Conservation (phyloP, 2,329 filamentous ascomycete species). For the Fusarium sp. region DNA sequence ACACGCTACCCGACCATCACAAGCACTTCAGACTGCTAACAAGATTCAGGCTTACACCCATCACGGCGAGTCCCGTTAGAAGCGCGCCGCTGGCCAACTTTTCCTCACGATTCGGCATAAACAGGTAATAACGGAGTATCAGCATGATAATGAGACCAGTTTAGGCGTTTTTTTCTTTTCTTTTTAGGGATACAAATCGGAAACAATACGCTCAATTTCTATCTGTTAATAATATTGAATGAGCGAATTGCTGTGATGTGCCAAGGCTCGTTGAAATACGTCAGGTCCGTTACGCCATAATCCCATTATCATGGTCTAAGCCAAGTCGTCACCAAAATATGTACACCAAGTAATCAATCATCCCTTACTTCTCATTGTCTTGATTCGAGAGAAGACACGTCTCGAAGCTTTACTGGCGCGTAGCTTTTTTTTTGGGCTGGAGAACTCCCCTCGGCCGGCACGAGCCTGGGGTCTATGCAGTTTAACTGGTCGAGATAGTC, state of each 20-base stretch:
- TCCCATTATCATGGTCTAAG: slow-evolving; percentile 24
- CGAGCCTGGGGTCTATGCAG: too few relatives aligned
- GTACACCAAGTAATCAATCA: slow-evolving; percentile 13
- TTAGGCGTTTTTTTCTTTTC: not conserved
- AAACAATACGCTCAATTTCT: not conserved
- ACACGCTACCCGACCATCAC: slow-evolving; percentile 44
- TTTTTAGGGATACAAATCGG: not conserved
- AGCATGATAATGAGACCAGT: slow-evolving; percentile 10
- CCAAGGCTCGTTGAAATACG: slow-evolving; percentile 22
- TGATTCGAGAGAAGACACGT: not conserved
- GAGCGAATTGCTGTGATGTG: slow-evolving; percentile 31
- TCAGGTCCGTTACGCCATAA: slow-evolving; percentile 38
- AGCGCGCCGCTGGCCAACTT: slow-evolving; percentile 74
- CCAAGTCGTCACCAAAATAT: slow-evolving; percentile 12
- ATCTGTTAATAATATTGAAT: slow-evolving; percentile 4
- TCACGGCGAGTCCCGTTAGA: slow-evolving; percentile 66
- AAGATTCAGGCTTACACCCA: slow-evolving; percentile 67
- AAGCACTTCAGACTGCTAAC: slow-evolving; percentile 4
- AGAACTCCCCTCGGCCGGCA: not conserved
- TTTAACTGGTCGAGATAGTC: too few relatives aligned
- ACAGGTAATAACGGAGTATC: slow-evolving; percentile 44
- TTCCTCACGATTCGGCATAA: slow-evolving; percentile 78
- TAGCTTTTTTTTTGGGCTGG: not conserved
- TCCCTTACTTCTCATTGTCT: slow-evolving; percentile 1
- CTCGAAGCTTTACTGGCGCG: not conserved